These are phyloP conservation scores for Geotrichum australiense DNA, from an alignment of 1,139 yeast species.

Conservation along the genomic window DNA sequence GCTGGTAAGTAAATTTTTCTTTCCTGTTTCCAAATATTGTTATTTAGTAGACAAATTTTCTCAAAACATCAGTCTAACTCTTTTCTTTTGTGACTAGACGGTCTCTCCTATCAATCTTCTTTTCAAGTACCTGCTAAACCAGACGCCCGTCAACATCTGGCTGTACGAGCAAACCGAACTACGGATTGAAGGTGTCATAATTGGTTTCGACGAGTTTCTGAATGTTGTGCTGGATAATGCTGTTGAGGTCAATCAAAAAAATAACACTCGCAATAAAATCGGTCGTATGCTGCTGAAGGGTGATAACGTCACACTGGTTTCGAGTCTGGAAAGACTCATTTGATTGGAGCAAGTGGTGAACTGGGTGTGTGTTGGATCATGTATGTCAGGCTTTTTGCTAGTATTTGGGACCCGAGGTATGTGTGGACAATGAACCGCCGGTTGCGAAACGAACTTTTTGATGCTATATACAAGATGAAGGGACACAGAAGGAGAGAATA, in stretches of 20 bases:
- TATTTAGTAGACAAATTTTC: no score
- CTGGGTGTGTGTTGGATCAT: no score
- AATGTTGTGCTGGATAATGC: constrained; percentile 92
- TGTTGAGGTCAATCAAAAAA: constrained; percentile 47
- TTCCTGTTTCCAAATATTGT: no score
- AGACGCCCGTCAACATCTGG: constrained; percentile 68
- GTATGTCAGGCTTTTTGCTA: no score
- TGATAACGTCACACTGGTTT: constrained; percentile 81
- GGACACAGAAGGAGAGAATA: no score
- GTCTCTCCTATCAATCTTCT: constrained; percentile 89
- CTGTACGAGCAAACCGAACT: constrained; percentile 68
- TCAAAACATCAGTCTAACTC: no score
- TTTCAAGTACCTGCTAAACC: constrained; percentile 80
- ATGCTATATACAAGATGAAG: no score
- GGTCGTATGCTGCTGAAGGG: constrained; percentile 77
- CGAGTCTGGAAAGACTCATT: constrained; percentile 40
- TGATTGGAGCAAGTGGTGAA: no score
- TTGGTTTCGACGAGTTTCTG: constrained; percentile 98
- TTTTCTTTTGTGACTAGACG: constrained; percentile 34
- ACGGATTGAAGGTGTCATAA: constrained; percentile 74
- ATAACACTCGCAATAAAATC: constrained; percentile 41
- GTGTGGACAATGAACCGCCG: no score
- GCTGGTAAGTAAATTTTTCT: no score
- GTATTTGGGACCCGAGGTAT: no score
- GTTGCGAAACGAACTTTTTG: no score